These are phyloP conservation scores for Ceratobasidium sp. DNA, from an alignment of 1,284 basidiomycete genomes.

Conservation along the genomic window DNA sequence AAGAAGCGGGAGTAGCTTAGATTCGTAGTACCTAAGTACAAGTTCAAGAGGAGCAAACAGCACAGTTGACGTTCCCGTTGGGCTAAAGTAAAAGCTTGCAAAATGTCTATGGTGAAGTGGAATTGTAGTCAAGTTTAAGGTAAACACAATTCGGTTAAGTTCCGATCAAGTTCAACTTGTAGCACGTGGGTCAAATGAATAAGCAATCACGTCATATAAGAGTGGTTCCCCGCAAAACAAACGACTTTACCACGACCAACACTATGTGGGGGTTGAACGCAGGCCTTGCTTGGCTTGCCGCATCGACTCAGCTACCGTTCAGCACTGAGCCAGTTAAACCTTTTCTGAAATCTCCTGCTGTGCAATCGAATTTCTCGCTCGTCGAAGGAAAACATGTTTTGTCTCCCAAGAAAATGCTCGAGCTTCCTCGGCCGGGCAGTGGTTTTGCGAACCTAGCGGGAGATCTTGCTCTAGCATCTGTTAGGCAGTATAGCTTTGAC, in stretches of 20 bases:
- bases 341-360: not conserved
- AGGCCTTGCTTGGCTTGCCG: slow-evolving; percentile 36
- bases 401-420: slow-evolving; percentile 76
- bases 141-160: too few species aligned
- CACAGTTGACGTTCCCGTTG: too few species aligned
- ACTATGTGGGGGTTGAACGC: slow-evolving; percentile 34
- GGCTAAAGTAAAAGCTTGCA: too few species aligned
- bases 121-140: too few species aligned
- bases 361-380: slow-evolving; percentile 60
- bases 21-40: too few species aligned
- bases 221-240: slow-evolving; percentile 30
- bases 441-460: slow-evolving; percentile 74
- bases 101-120: too few species aligned
- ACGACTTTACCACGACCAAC: slow-evolving; percentile 14
- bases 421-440: slow-evolving; percentile 73
- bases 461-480: slow-evolving; percentile 71
- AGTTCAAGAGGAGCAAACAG: too few species aligned
- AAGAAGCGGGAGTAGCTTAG: too few species aligned
- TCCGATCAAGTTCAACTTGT: not conserved
- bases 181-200: not conserved
- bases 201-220: slow-evolving; percentile 25
- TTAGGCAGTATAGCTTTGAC: slow-evolving; percentile 74
- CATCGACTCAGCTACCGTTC: slow-evolving; percentile 20
- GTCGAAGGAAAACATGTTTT: slow-evolving; percentile 68
- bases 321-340: not conserved